phyloP scores from a whole-genome alignment of 768 basidiomycete genomes.

The Auricularia cornea region DNA sequence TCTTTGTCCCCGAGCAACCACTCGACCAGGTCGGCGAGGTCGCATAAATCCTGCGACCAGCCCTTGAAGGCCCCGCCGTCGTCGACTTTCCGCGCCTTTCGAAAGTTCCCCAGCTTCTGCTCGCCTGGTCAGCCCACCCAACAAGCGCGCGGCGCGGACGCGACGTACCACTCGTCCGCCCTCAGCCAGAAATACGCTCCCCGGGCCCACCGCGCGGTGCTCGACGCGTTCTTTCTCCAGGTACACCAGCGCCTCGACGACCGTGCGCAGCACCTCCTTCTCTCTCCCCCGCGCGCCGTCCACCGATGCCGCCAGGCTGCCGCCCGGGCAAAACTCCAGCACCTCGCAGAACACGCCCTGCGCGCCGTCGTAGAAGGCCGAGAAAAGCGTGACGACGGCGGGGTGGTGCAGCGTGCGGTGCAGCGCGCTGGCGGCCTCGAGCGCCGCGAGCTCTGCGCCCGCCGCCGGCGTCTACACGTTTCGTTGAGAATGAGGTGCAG shows the following conservation, averaged over 20 bases:
- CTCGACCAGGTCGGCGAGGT: not conserved
- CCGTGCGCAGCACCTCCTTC: conserved; percentile 28
- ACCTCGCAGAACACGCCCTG: conserved; percentile 28
- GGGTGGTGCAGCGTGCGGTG: conserved; percentile 43
- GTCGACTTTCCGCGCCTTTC: not conserved
- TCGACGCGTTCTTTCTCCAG: conserved; percentile 34
- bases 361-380: conserved; percentile 24
- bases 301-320: conserved; percentile 27
- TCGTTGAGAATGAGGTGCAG: not conserved
- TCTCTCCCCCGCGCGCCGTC: conserved; percentile 23
- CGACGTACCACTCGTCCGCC: not conserved
- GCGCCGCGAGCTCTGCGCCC: not conserved
- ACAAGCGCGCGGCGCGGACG: no score
- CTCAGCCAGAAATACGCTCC: conserved; percentile 22
- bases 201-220: conserved; percentile 37
- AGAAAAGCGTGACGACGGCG: conserved; percentile 38
- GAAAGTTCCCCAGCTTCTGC: not conserved
- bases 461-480: conserved; percentile 1
- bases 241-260: conserved; percentile 37
- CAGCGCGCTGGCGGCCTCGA: conserved; percentile 16
- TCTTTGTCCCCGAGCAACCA: not conserved
- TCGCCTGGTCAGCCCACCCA: not conserved
- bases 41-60: not conserved
- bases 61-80: conserved; percentile 14
- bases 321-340: conserved; percentile 38